Percentiles rank a stretch among this genome's conserved stretches.
These are phyloP conservation scores for Agaricus bisporus DNA, from an alignment of 768 basidiomycete genomes.

Conservation along the genomic window DNA sequence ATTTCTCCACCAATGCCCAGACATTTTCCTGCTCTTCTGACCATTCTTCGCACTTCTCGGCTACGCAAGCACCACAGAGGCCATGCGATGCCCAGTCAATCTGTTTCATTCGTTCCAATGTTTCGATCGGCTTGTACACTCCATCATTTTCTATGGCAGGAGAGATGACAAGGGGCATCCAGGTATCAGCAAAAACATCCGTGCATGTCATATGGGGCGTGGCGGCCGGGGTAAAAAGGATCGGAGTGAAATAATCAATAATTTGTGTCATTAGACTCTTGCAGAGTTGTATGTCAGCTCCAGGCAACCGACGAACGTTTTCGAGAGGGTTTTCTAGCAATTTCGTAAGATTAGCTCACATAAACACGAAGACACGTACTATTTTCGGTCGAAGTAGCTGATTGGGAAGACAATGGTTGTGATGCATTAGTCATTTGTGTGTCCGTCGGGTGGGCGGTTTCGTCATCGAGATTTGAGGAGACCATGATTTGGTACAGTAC, in stretches of 20 bases:
- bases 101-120: slow-evolving; percentile 51
- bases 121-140: slow-evolving; percentile 68
- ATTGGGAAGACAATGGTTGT: slow-evolving; percentile 1
- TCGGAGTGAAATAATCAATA: slow-evolving; percentile 64
- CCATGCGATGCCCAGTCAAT: slow-evolving; percentile 56
- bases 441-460: slow-evolving; percentile 10
- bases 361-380: neutral
- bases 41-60: slow-evolving; percentile 63
- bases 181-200: slow-evolving; percentile 61
- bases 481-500: slow-evolving; percentile 62
- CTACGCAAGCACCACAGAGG: slow-evolving; percentile 51
- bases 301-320: neutral
- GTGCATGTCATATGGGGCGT: slow-evolving; percentile 74
- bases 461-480: slow-evolving; percentile 42
- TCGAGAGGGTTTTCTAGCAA: slow-evolving; percentile 19
- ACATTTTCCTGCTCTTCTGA: slow-evolving; percentile 48
- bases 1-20: slow-evolving; percentile 57
- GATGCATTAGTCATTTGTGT: slow-evolving; percentile 8
- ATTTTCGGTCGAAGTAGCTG: neutral
- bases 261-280: slow-evolving; percentile 44
- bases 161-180: slow-evolving; percentile 67
- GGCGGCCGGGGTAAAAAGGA: slow-evolving; percentile 64
- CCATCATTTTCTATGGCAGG: slow-evolving; percentile 58
- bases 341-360: neutral
- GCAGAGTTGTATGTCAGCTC: slow-evolving; percentile 32